Evolutionary conservation across 73 alveolate species (phyloP).

Genomic region (Chromera velia): DNA sequence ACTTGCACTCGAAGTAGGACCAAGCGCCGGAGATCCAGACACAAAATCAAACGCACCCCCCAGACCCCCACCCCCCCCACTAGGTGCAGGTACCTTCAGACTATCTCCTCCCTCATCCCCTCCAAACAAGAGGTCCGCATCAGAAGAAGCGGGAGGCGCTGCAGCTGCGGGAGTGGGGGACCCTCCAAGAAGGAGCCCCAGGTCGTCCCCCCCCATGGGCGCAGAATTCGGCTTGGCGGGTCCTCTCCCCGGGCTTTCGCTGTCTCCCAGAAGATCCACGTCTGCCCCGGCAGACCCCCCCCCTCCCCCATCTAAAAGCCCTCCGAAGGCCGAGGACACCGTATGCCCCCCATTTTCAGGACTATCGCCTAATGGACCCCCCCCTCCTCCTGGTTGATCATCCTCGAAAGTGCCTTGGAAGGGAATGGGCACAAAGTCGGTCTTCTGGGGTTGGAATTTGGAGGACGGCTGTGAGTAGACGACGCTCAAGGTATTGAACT

Average conservation of each 20-base stretch:
- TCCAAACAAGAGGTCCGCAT: no score
- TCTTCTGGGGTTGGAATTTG: background rate
- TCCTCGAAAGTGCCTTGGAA: background rate
- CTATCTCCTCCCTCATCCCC: no score
- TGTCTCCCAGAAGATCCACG: no score
- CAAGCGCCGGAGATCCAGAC: background rate
- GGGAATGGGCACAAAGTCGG: background rate
- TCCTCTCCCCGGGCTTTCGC: no score
- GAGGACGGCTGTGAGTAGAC: background rate
- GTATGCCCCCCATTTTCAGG: background rate
- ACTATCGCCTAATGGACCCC: background rate
- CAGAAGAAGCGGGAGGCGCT: background rate
- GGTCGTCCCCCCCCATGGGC: background rate
- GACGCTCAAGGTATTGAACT: background rate
- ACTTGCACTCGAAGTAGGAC: background rate
- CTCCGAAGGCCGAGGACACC: background rate
- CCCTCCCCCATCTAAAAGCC: background rate
- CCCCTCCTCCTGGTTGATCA: background rate
- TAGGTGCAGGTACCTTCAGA: no score
- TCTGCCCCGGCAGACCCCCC: background rate
- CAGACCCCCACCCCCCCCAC: background rate
- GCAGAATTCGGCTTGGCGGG: no score
- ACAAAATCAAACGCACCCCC: background rate
- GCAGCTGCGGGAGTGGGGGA: background rate
- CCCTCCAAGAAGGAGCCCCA: background rate